Evolutionary conservation across 176 grass and related monocot genomes (phyloP).

Genomic region (Olyra latifolia): DNA sequence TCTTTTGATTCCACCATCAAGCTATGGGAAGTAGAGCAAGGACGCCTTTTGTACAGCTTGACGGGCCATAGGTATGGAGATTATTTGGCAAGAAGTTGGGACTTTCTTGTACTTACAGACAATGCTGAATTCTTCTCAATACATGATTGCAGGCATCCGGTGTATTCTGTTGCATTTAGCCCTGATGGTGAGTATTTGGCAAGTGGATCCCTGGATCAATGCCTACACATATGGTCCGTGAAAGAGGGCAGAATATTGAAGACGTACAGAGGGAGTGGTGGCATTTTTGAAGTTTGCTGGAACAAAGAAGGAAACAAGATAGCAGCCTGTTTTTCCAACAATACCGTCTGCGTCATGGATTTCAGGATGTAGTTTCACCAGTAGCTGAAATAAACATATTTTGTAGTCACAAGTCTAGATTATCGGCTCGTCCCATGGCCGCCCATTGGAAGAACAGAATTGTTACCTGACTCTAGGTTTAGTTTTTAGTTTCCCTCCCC

Average conservation of each 20-base stretch:
- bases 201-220: conserved; percentile 93
- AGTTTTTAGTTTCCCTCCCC: neutral
- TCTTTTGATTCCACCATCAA: conserved; percentile 98
- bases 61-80: conserved; percentile 74
- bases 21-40: conserved; percentile 87
- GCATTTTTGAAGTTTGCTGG: conserved; percentile 99
- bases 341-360: conserved; percentile 89
- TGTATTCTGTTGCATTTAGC: conserved; percentile 95
- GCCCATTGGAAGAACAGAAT: neutral
- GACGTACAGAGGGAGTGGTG: conserved; percentile 83
- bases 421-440: neutral
- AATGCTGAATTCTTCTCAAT: conserved; percentile 14
- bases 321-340: conserved; percentile 92
- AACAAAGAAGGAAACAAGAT: conserved; percentile 98
- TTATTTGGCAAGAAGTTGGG: neutral
- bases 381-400: neutral
- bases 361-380: conserved; percentile 66
- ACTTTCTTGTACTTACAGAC: neutral
- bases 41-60: conserved; percentile 82
- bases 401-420: neutral
- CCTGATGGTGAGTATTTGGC: conserved; percentile 90
- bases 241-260: conserved; percentile 89
- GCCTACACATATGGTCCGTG: conserved; percentile 94
- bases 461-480: conserved; percentile 4
- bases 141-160: conserved; percentile 64